These are phyloP conservation scores for Naematelia encephala DNA, from an alignment of 768 basidiomycete genomes.

Conservation along the genomic window DNA sequence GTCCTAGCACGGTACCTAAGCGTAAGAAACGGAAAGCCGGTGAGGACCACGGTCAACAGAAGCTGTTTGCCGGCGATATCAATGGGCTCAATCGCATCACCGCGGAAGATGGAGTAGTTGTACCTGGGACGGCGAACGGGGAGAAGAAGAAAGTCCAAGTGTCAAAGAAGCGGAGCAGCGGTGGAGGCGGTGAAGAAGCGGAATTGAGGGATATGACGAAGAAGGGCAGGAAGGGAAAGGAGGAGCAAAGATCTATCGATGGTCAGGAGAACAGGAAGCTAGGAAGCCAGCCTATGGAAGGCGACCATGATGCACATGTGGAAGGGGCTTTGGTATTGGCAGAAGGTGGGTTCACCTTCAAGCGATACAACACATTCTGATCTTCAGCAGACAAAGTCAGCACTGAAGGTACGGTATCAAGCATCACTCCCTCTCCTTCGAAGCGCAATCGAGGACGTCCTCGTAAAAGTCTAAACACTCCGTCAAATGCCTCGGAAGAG, in stretches of 20 bases:
- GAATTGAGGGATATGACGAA: slow-evolving; percentile 35
- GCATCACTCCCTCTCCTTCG: slow-evolving; percentile 4
- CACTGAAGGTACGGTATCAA: background rate
- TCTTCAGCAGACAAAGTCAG: slow-evolving; percentile 3
- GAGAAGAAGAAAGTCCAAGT: background rate
- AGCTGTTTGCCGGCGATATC: background rate
- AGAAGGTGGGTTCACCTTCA: no score
- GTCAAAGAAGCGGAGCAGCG: background rate
- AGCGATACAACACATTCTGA: background rate
- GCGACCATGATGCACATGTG: background rate
- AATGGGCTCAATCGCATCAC: background rate
- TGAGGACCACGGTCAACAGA: background rate
- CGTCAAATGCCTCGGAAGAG: background rate
- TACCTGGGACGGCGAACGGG: no score
- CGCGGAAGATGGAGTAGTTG: background rate
- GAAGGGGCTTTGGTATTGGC: no score
- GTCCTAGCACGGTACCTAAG: background rate
- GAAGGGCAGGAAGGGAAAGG: slow-evolving; percentile 4
- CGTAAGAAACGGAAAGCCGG: background rate
- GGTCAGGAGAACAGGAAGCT: slow-evolving; percentile 6
- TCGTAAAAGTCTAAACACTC: slow-evolving; percentile 4
- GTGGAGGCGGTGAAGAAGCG: slow-evolving; percentile 27
- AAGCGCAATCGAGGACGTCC: background rate
- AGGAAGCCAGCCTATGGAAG: slow-evolving; percentile 1
- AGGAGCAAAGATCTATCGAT: slow-evolving; percentile 9